Base-by-base conservation (phyloP, 768 basidiomycete species). In the Scleroderma citrinum region DNA sequence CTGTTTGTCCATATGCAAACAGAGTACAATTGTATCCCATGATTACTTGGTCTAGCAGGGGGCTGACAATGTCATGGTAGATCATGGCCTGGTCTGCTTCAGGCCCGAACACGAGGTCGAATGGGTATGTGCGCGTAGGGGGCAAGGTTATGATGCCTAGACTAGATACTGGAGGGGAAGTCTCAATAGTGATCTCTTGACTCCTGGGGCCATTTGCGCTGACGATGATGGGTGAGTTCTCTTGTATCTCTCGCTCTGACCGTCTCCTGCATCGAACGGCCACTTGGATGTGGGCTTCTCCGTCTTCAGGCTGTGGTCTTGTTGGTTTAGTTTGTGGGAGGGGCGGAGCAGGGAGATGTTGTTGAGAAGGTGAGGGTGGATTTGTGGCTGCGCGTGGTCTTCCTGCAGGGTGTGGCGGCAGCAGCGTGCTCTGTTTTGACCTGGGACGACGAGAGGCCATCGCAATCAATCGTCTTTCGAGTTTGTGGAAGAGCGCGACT, bases 1-100 rank as follows among this genome's bases (percentile, higher is more conserved):
- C 96, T 0, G 96, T 98, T 67, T 98, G 96, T 2, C 96, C 96
- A 63, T 99, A 99, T 4, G 94, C 94, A 68, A 98, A 97, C 19
- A 99, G 73, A 0, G 92, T 95, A 63, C 95, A 98, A 62, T 98
- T 98, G 73, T 96, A 99, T 5, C 96, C 96, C 66, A 79, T 74
- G 34, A 97, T 69, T n/a, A 97, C 94, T 64, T 99, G 90, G 41
- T 91, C 83, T 44, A 99, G 73, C 78, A 97, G 88, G 0, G 92
- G 92, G 54, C 79, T 78, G 36, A 97, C 95, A 35, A 97, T 95
- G 46, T 96, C 87, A 48, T 91, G 81, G 65, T 95, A 99, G 11
- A 99, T 78, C 78, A 91, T 79, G 19, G 87, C 83, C 63, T 99
- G 96, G 63, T 95, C 92, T 20, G 94, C 94, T 64, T 96, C 93